Percentiles rank a stretch among this genome's conserved stretches.
phyloP scores from a whole-genome alignment of 2,329 filamentous ascomycete species.

The Aaosphaeria arxii region DNA sequence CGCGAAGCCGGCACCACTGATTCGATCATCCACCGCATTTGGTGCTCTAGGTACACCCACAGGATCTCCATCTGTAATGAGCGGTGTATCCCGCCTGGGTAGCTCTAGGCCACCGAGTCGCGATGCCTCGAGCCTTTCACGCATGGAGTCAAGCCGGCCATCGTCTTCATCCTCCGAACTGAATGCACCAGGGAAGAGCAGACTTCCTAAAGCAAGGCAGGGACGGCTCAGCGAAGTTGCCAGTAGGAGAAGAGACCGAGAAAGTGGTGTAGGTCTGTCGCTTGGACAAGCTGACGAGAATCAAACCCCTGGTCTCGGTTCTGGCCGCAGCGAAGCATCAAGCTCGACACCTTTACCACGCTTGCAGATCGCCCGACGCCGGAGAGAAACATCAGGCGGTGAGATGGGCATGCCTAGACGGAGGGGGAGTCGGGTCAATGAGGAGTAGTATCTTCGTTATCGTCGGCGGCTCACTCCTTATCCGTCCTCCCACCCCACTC shows the following conservation, averaged over 20 bases:
- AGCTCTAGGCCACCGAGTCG: constrained; percentile 23
- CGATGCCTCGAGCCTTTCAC: constrained; percentile 7
- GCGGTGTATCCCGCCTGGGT: constrained; percentile 9
- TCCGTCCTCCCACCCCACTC: too few relatives aligned
- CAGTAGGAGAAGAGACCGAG: constrained; percentile 12
- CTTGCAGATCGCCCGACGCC: constrained; percentile 29
- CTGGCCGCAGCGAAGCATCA: neutral
- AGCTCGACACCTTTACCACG: constrained; percentile 23
- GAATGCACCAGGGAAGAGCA: neutral
- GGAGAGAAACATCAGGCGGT: constrained; percentile 34
- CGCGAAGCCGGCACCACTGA: constrained; percentile 18
- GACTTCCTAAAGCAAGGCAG: constrained; percentile 28
- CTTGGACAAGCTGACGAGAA: constrained; percentile 20
- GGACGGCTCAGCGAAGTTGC: constrained; percentile 28
- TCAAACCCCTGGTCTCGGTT: constrained; percentile 6
- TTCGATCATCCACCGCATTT: constrained; percentile 25
- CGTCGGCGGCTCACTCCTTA: too few relatives aligned
- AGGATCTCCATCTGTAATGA: constrained; percentile 10
- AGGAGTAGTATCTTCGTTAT: neutral
- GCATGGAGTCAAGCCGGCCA: neutral
- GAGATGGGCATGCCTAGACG: constrained; percentile 18
- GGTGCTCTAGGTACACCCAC: constrained; percentile 13
- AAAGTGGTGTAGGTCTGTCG: constrained; percentile 11
- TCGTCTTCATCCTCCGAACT: neutral
- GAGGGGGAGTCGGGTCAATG: neutral